phyloP scores from a whole-genome alignment of 192 early-diverging fungal species.

The Backusella sp. region DNA sequence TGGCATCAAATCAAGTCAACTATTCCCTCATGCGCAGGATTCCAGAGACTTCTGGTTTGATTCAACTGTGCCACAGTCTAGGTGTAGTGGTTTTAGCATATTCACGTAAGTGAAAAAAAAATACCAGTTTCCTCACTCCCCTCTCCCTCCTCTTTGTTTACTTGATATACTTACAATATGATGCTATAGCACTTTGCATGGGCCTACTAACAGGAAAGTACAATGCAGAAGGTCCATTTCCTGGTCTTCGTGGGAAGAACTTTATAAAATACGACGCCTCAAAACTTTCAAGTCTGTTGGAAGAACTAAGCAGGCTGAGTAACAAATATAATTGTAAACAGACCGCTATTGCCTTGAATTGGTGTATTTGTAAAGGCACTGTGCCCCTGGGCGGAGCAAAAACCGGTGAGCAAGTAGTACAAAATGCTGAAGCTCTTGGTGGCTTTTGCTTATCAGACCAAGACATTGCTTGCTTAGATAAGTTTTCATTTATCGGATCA shows the following conservation, averaged over 20 bases:
- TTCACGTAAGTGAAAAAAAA: constrained; percentile 40
- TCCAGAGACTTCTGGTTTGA: constrained; percentile 66
- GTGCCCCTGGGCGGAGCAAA: constrained; percentile 47
- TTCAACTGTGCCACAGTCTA: constrained; percentile 69
- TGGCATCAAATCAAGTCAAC: constrained; percentile 48
- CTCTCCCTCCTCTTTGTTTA: not conserved
- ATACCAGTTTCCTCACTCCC: not conserved
- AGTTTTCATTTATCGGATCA: constrained; percentile 33
- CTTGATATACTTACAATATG: not conserved
- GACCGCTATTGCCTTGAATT: constrained; percentile 46
- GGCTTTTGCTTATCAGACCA: constrained; percentile 37
- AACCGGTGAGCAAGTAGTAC: constrained; percentile 42
- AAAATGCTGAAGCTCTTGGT: constrained; percentile 40
- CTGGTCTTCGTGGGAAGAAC: not conserved
- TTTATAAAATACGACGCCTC: constrained; percentile 3
- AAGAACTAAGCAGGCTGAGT: constrained; percentile 3
- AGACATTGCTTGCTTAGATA: constrained; percentile 43
- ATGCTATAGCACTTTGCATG: constrained; percentile 20
- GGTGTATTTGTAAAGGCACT: constrained; percentile 43
- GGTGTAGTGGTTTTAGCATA: constrained; percentile 73
- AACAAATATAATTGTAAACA: constrained; percentile 9
- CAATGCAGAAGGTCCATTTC: not conserved
- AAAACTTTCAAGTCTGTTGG: constrained; percentile 10
- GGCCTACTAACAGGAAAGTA: constrained; percentile 12
- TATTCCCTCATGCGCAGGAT: constrained; percentile 57